Evolutionary conservation across 345 rosid species (phyloP), one percentile per base, ranked within the genome.

Genomic region (Aethionema arabicum): DNA sequence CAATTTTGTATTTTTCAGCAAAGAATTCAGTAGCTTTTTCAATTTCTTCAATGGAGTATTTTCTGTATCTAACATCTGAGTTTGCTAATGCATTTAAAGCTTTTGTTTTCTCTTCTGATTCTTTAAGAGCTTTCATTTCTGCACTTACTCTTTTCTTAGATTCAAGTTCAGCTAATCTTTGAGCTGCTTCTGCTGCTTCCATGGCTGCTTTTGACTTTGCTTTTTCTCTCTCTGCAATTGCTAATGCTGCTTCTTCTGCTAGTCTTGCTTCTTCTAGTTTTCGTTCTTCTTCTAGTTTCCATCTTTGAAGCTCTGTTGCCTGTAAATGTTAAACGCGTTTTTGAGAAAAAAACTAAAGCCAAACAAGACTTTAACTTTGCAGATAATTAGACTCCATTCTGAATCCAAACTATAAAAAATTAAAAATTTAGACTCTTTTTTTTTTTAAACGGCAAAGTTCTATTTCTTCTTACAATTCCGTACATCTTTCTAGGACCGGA

Each of bases 131-230:
- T 80, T 84, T 84, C 86, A 84, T 74, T 70, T 93, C 99, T 0
- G 97, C 97, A 4, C 38, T 75, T 0, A 79, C 70, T 77, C 96
- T 82, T 67, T 85, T 93, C 47, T 81, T 84, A 5, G 95, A 21
- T 67, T 90, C 97, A 4, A 90, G 16, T 45, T 85, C 91, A 29
- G 98, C 97, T 38, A 92, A 79, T 57, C 92, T 79, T 69, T 83
- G 84, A 54, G 97, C 80, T 31, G 96, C 97, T 73, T 87, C 97
- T 2, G 98, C 97, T 14, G 87, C 88, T 56, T 90, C 97, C 4
- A 90, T 80, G 7, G 97, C 96, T 32, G 87, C 92, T 75, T 52
- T 90, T 6, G 97, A 87, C 72, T 80, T 93, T 14, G 87, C 95
- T 67, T 79, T 87, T 78, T 93, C 99, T 79, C 55, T 83, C 69